phyloP scores from a whole-genome alignment of 179 eudicot genomes.

The Silene vulgaris region DNA sequence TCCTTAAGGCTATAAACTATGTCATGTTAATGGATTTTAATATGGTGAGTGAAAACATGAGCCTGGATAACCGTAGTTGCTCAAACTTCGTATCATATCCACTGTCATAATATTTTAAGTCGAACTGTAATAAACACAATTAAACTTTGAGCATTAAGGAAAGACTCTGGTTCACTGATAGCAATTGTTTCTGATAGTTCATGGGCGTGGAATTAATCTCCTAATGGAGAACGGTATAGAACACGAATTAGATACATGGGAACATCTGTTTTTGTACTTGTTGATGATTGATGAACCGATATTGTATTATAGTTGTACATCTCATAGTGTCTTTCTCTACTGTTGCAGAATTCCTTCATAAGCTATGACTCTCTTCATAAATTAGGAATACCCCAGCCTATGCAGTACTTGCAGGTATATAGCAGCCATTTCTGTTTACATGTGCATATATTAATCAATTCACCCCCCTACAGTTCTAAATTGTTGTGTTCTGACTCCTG shows the following conservation, averaged over 20 bases:
- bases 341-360: slow-evolving; percentile 79
- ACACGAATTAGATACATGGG: not conserved
- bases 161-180: not conserved
- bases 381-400: slow-evolving; percentile 85
- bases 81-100: not conserved
- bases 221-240: not conserved
- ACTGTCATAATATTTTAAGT: not conserved
- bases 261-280: not conserved
- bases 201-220: not conserved
- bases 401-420: slow-evolving; percentile 90
- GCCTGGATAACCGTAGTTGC: not conserved
- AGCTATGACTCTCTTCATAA: slow-evolving; percentile 77
- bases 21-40: slow-evolving; percentile 5
- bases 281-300: not conserved
- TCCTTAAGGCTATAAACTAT: not conserved
- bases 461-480: slow-evolving; percentile 7
- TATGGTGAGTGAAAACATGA: not conserved
- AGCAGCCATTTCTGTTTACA: slow-evolving; percentile 11
- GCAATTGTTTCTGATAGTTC: not conserved
- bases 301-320: not conserved
- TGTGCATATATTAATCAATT: not conserved
- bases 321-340: slow-evolving; percentile 14
- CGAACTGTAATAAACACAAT: not conserved
- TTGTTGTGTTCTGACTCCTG: slow-evolving; percentile 15
- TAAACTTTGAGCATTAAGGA: slow-evolving; percentile 5